A percentile compares a stretch with the other conserved stretches of the same genome.
These are phyloP conservation scores for Suillus brevipes DNA, from an alignment of 768 basidiomycete genomes.

Conservation along the genomic window DNA sequence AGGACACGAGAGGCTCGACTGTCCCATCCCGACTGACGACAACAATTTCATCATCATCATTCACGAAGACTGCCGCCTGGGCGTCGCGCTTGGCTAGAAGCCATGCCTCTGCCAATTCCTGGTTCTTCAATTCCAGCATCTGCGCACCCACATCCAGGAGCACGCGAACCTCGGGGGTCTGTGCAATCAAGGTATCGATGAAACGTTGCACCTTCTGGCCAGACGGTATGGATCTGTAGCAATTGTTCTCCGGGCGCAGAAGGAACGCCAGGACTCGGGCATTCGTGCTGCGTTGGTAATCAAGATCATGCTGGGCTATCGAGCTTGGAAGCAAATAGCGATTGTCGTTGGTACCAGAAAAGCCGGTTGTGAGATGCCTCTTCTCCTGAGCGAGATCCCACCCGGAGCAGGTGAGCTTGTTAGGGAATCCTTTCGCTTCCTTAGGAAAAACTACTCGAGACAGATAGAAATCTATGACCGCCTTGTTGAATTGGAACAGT, in stretches of 20 bases:
- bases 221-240: slow-evolving; percentile 13
- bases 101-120: not conserved
- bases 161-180: slow-evolving; percentile 36
- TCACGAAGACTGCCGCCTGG: not conserved
- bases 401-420: slow-evolving; percentile 28
- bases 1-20: not conserved
- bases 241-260: slow-evolving; percentile 25
- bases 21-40: not conserved
- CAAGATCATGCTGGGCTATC: not conserved
- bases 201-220: slow-evolving; percentile 24
- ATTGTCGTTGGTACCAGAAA: slow-evolving; percentile 31
- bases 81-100: not conserved
- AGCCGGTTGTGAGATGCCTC: slow-evolving; percentile 14
- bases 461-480: slow-evolving; percentile 28
- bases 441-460: slow-evolving; percentile 28
- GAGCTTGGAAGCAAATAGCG: slow-evolving; percentile 19
- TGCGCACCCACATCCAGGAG: not conserved
- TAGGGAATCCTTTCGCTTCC: slow-evolving; percentile 26
- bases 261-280: slow-evolving; percentile 20
- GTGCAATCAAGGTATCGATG: slow-evolving; percentile 30
- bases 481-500: slow-evolving; percentile 20
- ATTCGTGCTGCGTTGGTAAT: not conserved
- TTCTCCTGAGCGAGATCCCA: slow-evolving; percentile 28
- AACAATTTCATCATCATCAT: not conserved
- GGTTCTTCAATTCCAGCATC: not conserved